These are phyloP conservation scores for Elymus sibiricus DNA, from an alignment of 176 grass and related monocot genomes.

Conservation along the genomic window DNA sequence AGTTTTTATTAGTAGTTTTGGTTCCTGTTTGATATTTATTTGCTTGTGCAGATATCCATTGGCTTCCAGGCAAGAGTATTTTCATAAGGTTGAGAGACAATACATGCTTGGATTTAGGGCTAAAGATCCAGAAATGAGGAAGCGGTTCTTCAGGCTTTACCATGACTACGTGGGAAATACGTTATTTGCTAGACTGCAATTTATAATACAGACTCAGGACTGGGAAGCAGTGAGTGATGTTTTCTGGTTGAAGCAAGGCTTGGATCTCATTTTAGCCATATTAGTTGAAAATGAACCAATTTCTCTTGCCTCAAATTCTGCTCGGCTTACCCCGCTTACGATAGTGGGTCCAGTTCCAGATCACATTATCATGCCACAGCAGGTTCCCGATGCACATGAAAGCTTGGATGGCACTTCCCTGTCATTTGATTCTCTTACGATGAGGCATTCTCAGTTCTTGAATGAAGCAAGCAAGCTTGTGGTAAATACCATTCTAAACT, in stretches of 20 bases:
- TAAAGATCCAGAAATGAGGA: slow-evolving; percentile 88
- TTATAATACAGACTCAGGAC: slow-evolving; percentile 95
- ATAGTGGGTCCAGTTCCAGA: slow-evolving; percentile 57
- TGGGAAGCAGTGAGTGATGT: slow-evolving; percentile 97
- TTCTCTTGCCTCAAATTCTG: slow-evolving; percentile 89
- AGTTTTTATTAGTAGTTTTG: slow-evolving; percentile 15
- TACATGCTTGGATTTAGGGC: slow-evolving; percentile 95
- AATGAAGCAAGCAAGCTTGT: slow-evolving; percentile 85
- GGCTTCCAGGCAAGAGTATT: slow-evolving; percentile 75
- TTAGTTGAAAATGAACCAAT: slow-evolving; percentile 91
- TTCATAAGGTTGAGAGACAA: slow-evolving; percentile 89
- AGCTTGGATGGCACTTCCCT: slow-evolving; percentile 57
- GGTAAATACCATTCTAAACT: slow-evolving; percentile 46
- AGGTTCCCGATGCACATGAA: slow-evolving; percentile 53
- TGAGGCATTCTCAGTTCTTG: slow-evolving; percentile 82
- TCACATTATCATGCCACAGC: slow-evolving; percentile 54
- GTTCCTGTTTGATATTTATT: slow-evolving; percentile 27
- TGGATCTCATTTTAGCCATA: slow-evolving; percentile 97
- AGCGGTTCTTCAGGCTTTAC: slow-evolving; percentile 85
- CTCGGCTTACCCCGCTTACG: slow-evolving; percentile 82
- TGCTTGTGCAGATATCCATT: slow-evolving; percentile 65
- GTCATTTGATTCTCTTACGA: slow-evolving; percentile 74
- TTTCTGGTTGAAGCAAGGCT: slow-evolving; percentile 97
- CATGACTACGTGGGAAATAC: slow-evolving; percentile 74
- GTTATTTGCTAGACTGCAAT: slow-evolving; percentile 86